A percentile compares a stretch with the other conserved stretches of the same genome.
phyloP scores from a whole-genome alignment of 225 moss, liverwort and hornwort species.

The Polytrichum formosum region DNA sequence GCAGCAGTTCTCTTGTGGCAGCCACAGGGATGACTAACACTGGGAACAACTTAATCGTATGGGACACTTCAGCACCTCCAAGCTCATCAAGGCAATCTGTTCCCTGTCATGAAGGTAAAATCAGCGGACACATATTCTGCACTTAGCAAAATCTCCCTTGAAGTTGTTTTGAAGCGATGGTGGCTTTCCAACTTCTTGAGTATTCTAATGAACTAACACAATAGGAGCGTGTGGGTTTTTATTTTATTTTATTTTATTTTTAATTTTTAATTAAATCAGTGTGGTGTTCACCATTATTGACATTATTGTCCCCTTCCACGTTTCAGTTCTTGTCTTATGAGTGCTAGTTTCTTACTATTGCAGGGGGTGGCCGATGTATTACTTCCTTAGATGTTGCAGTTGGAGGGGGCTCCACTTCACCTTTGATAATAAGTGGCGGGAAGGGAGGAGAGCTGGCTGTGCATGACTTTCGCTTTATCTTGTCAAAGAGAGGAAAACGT shows the following conservation, averaged over 20 bases:
- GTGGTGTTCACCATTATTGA: too few relatives aligned
- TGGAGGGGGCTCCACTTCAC: conserved; percentile 58
- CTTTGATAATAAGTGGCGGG: conserved; percentile 65
- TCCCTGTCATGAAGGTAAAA: conserved; percentile 60
- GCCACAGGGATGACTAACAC: conserved; percentile 58
- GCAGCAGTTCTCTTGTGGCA: conserved; percentile 56
- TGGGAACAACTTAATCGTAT: conserved; percentile 63
- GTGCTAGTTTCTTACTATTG: background rate
- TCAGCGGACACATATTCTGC: background rate
- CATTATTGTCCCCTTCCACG: too few relatives aligned
- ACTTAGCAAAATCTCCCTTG: background rate
- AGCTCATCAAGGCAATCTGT: conserved; percentile 64
- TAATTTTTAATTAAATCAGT: too few relatives aligned
- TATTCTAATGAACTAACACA: too few relatives aligned
- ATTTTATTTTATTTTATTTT: too few relatives aligned
- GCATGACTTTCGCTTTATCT: conserved; percentile 61
- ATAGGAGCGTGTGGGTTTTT: too few relatives aligned
- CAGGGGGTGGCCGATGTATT: conserved; percentile 67
- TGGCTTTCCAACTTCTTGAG: background rate
- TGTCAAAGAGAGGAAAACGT: conserved; percentile 43
- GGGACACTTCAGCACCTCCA: conserved; percentile 64
- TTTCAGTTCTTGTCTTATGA: too few relatives aligned
- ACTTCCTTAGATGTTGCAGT: conserved; percentile 46
- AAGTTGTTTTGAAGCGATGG: background rate
- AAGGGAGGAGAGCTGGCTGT: conserved; percentile 63